Base-by-base conservation (phyloP, 805 yeast species). In the Jamesozyma lodderae region DNA sequence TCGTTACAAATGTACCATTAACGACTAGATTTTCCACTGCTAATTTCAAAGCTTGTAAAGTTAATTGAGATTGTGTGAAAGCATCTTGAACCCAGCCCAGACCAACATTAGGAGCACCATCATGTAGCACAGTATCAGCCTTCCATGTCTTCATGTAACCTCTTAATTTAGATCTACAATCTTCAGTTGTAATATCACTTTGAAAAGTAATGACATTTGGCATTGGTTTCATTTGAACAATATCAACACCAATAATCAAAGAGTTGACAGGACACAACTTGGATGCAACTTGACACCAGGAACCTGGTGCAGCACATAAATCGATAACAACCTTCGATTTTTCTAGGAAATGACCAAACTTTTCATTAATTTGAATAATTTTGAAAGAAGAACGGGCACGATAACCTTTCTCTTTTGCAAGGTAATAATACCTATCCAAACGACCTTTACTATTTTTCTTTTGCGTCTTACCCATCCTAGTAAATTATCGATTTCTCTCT, bases 51-150 rank as follows among this genome's bases (percentile, higher is more conserved):
- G 97, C 95, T 67, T 88, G 95, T 49, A 92, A 68, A 22, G 95
- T 94, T 51, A 92, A 76, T 57, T 90, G 97, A 20, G 96, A 86
- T 67, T 92, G 99, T 1, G 97, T 86, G 66, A 85, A 92, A 1
- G 99, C 98, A 76, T 92, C 99, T 63, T 92, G 99, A 16, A 84
- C 92, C 99, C 99, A 92, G n/a, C 95, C 95, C 56, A 92, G 72
- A 80, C 99, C 99, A 52, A 92, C 97, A 57, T 92, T 92, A 22
- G 99, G 99, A 21, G 99, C 99, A 79, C 99, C 99, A 72, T 92
- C 99, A 64, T 92, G 98, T 57, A 92, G 67, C 15, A 92, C 97
- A 0, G 95, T 85, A 58, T 92, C 97, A 1, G 97, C 99, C 54
- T 92, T 92, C 96, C 97, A 92, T 1, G 97, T 88, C 62, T 92